Conservation (phyloP, 306 rosid genomes). For the Mimosa pudica region DNA sequence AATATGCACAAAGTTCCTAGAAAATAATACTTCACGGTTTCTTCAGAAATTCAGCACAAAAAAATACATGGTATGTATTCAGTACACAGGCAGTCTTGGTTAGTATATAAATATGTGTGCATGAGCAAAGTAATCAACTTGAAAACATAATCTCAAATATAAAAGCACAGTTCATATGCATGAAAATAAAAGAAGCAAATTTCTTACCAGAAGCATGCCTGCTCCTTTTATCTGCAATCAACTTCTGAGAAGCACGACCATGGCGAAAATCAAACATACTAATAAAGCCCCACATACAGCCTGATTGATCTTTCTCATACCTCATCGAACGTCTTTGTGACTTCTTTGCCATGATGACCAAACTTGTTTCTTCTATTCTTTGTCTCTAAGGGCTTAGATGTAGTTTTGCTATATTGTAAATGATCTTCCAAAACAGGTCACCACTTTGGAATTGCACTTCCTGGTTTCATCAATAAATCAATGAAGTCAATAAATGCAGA, state of each 20-base stretch:
- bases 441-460: constrained; percentile 35
- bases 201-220: constrained; percentile 70
- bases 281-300: constrained; percentile 99
- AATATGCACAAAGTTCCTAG: constrained; percentile 2
- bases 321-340: constrained; percentile 71
- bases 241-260: constrained; percentile 68
- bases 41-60: constrained; percentile 3
- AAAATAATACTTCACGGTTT: not conserved
- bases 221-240: constrained; percentile 75
- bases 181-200: not conserved
- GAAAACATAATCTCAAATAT: constrained; percentile 12
- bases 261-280: constrained; percentile 92
- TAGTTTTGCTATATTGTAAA: constrained; percentile 27
- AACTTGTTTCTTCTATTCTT: constrained; percentile 11
- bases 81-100: constrained; percentile 3
- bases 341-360: constrained; percentile 66
- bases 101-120: not conserved
- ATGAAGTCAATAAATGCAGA: constrained; percentile 31
- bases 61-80: not conserved
- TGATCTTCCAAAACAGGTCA: constrained; percentile 33
- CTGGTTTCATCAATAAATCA: constrained; percentile 39
- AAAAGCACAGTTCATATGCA: constrained; percentile 53
- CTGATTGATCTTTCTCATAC: constrained; percentile 84
- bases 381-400: not conserved
- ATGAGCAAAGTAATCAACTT: constrained; percentile 29